Base-by-base conservation (phyloP, 1,284 basidiomycete genomes). In the Naganishia cerealis region DNA sequence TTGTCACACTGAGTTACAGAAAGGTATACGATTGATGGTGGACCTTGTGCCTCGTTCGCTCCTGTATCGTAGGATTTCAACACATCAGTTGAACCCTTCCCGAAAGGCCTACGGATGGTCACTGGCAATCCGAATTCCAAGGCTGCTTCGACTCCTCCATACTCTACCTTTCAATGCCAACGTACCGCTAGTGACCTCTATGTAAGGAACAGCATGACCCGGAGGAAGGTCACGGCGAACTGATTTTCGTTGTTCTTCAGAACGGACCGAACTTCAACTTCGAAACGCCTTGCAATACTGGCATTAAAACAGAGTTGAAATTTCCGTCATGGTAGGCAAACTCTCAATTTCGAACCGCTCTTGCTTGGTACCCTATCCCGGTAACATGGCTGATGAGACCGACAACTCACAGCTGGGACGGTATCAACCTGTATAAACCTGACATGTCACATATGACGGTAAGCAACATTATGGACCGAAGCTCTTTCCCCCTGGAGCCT, bases 391-490 rank as follows among this genome's bases (percentile, higher is more conserved):
- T 46, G 16, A 46, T n/a, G 7, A 7, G 7, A 46, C 12, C 18
- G 38, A 26, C 16, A 10, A 18, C 15, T 26, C n/a, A 71, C 73
- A 68, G 67, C 72, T 84, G 83, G 83, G 81, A 83, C 66, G 82
- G 83, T 24, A 72, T 77, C 40, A 78, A 82, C 71, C 67, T 77
- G 29, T 77, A 74, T 67, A 72, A 71, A 48, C n/a, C 71, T 0
- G 74, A 77, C 62, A 62, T 57, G 9, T 72, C 73, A 1, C 76
- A 78, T 67, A 73, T 78, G 70, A 42, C 69, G 4, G 61, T 63
- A 53, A 10, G 61, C 12, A 42, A 0, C 38, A 50, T 9, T 7
- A 39, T 21, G 8, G 4, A n/a, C 5, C 26, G 24, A 9, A 1
- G 3, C 13, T 12, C 13, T 7, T 33, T 16, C 9, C 13, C 38